A percentile compares a stretch with the other conserved stretches of the same genome.
Conservation (phyloP, 352 stramenopile species). For the Pythium rhizo-oryzae region DNA sequence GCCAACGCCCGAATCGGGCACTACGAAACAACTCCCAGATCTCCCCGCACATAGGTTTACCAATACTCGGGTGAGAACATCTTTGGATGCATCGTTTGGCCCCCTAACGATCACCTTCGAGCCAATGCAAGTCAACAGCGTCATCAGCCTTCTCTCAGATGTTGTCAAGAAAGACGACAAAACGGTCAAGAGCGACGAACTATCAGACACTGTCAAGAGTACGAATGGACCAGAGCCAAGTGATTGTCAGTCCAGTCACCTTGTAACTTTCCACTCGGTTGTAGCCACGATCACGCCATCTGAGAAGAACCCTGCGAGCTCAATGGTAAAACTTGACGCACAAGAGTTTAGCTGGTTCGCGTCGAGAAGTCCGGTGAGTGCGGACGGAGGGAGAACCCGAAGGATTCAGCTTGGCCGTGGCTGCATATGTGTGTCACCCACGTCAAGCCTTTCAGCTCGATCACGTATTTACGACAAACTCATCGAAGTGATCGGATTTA, state of each 20-base stretch:
- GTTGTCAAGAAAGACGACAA: background rate
- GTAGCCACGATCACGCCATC: background rate
- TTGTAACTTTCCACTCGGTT: slow-evolving; percentile 24
- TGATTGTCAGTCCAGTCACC: slow-evolving; percentile 1
- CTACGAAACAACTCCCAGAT: background rate
- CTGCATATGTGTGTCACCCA: background rate
- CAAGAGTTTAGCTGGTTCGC: slow-evolving; percentile 12
- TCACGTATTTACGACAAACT: background rate
- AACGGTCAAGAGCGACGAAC: background rate
- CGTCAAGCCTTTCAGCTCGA: background rate
- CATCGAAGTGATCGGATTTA: slow-evolving; percentile 11
- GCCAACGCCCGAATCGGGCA: background rate
- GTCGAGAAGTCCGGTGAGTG: background rate
- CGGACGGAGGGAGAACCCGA: background rate
- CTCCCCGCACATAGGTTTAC: background rate
- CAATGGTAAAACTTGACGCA: background rate
- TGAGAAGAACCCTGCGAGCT: background rate
- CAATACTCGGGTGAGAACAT: background rate
- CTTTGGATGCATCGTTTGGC: slow-evolving; percentile 15
- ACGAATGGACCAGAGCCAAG: background rate
- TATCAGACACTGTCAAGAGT: background rate
- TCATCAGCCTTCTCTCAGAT: slow-evolving; percentile 14
- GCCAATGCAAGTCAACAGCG: background rate
- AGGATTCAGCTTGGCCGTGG: slow-evolving; percentile 4
- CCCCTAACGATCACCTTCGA: slow-evolving; percentile 1